phyloP scores from a whole-genome alignment of 805 yeast species.

The Limtongozyma cylindracea region DNA sequence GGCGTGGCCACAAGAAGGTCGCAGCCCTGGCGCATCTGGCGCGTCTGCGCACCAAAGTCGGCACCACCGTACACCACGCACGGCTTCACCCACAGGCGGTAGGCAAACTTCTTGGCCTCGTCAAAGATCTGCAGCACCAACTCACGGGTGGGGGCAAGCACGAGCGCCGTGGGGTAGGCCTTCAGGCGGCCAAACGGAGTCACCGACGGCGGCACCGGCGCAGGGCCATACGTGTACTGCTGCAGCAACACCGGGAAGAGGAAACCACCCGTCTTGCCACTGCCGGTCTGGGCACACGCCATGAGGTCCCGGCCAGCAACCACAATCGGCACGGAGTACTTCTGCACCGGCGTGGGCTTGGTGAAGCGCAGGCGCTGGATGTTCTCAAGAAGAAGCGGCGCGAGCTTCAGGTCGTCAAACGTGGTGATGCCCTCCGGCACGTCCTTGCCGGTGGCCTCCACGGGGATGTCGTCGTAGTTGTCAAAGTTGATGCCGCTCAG shows the following conservation, averaged over 20 bases:
- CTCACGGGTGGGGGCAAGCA: slow-evolving; percentile 98
- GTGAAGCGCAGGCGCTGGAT: slow-evolving; percentile 73
- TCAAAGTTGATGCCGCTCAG: slow-evolving; percentile 97
- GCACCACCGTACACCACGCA: slow-evolving; percentile 98
- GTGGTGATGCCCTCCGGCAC: slow-evolving; percentile 84
- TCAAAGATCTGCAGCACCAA: slow-evolving; percentile 91
- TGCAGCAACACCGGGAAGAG: slow-evolving; percentile 91
- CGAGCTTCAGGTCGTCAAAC: slow-evolving; percentile 86
- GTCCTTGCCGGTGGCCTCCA: slow-evolving; percentile 86
- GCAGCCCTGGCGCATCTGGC: slow-evolving; percentile 81
- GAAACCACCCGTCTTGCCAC: slow-evolving; percentile 99
- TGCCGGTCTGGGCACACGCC: slow-evolving; percentile 98
- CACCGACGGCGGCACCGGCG: slow-evolving; percentile 18
- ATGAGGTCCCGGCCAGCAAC: slow-evolving; percentile 76
- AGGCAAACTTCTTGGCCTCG: slow-evolving; percentile 85
- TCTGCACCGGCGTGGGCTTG: slow-evolving; percentile 92
- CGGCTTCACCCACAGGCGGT: slow-evolving; percentile 96
- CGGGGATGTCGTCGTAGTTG: slow-evolving; percentile 96
- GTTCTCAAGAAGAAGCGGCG: slow-evolving; percentile 63
- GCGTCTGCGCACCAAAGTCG: slow-evolving; percentile 68
- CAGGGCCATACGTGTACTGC: slow-evolving; percentile 75
- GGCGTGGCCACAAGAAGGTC: slow-evolving; percentile 96
- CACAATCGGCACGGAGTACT: slow-evolving; percentile 81
- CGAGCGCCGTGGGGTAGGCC: slow-evolving; percentile 84
- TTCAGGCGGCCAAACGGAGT: slow-evolving; percentile 48